phyloP scores from a whole-genome alignment of 805 yeast genomes.

The Kregervanrija pseudodelftensis region DNA sequence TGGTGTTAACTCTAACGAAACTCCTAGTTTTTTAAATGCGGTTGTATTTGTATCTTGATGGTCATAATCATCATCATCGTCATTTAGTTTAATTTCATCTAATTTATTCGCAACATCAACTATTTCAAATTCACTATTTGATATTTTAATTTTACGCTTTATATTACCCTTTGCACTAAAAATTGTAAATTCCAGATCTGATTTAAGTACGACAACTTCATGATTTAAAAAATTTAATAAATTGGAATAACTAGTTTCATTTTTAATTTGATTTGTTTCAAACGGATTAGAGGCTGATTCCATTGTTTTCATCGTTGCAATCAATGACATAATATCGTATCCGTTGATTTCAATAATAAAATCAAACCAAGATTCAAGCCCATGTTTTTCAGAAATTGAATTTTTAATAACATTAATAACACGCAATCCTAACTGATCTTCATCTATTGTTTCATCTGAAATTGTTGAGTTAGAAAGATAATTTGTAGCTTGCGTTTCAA shows the following conservation, averaged over 20 bases:
- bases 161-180: conserved; percentile 89
- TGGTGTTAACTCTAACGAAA: conserved; percentile 73
- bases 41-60: conserved; percentile 20
- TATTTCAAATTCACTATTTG: conserved; percentile 19
- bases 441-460: conserved; percentile 11
- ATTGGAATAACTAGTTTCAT: conserved; percentile 13
- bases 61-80: conserved; percentile 16
- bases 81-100: conserved; percentile 22
- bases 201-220: conserved; percentile 20
- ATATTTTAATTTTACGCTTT: conserved; percentile 33
- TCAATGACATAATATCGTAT: conserved; percentile 28
- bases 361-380: conserved; percentile 83
- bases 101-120: conserved; percentile 9
- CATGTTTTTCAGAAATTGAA: conserved; percentile 43
- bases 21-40: conserved; percentile 47
- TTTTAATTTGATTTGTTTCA: conserved; percentile 11
- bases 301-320: conserved; percentile 4
- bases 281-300: conserved; percentile 1
- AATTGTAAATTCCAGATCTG: conserved; percentile 45
- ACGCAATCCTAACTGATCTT: conserved; percentile 43
- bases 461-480: conserved; percentile 18
- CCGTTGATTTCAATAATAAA: conserved; percentile 77
- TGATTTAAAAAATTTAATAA: conserved; percentile 20
- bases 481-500: conserved; percentile 32
- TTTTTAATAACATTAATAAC: conserved; percentile 41